Base-by-base conservation (phyloP, 805 yeast species). In the Debaryomyces prosopidis region DNA sequence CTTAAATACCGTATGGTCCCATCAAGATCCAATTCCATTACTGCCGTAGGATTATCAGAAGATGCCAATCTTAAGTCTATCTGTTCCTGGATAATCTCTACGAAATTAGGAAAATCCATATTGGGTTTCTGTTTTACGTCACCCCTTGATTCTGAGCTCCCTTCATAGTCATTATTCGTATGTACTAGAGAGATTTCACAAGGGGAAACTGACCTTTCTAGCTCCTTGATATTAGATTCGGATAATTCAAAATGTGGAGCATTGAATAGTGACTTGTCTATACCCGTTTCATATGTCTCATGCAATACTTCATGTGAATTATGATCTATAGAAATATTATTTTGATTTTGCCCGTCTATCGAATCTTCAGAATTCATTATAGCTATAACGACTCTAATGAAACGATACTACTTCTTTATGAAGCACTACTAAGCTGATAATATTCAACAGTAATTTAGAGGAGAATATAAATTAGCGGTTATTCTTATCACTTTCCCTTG, bases 1-100 rank as follows among this genome's bases (percentile, higher is more conserved):
- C 92, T 80, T 19, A 90, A 63, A 61, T 86, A 88, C 43, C 78
- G 77, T n/a, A 94, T 83, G 28, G 76, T 80, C 26, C 97, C 89
- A 55, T 84, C 85, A 59, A 89, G 66, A 57, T 85, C 91, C 49
- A 94, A 68, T 64, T 92, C 99, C 66, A 92, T 68, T 3, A 92
- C 84, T n/a, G 85, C 82, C 10, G 89, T 84, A 1, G 88, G 87
- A 50, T 83, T 84, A 48, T 77, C 75, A 1, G 85, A 76, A n/a
- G 87, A 81, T 0, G 90, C 90, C 23, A 79, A 63, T 11, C 75
- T 69, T 42, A 85, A 64, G 51, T 84, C 89, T 12, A 78, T 69
- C 45, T 77, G 77, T 36, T 70, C 77, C 39, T 69, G 70, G 14
- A 65, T 51, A n/a, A 60, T 40, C 10, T 57, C 52, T 3, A 62